Base-by-base conservation (phyloP, 257 asterid species). In the Parsonsia alboflavescens region DNA sequence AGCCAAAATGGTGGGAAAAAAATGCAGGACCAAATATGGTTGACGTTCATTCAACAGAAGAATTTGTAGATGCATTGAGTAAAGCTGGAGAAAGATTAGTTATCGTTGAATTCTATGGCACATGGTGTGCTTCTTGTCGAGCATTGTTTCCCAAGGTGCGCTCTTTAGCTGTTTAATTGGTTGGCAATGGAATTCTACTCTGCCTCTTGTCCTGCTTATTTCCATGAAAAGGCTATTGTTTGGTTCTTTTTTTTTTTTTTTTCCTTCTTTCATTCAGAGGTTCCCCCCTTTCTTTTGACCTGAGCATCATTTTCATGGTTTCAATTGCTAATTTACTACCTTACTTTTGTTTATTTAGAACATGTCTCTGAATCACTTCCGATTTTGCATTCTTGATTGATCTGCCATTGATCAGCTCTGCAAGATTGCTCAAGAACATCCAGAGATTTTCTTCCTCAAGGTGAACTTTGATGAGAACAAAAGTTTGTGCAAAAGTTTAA, bases 381-480 rank as follows among this genome's bases (percentile, higher is more conserved):
- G 26, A 1, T 46, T 52, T 39, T 59, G 53, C 41, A 2, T 24
- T 70, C 45, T 48, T 36, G 48, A 36, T 39, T 72, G 61, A n/a
- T 61, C 21, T 42, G 26, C 66, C 45, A 46, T 59, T 83, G 45
- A 68, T 73, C 82, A 91, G 96, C 66, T 88, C 57, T 89, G 97
- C 87, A 88, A 74, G 83, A 80, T 82, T 69, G 90, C 96, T 12
- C 81, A 79, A 49, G 84, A 85, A 59, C 85, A 86, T 78, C 91
- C 93, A 15, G 96, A 91, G 42, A 86, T 91, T 22, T 21, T 85
- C 59, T 91, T 91, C 73, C 83, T 91, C 36, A 89, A 91, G 80
- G 91, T 91, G 76, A 87, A 91, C 76, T 91, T 89, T 57, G 94
- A 91, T 39, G 89, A 88, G 81, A 91, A 91, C 82, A 91, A 91